Evolutionary conservation across 1,139 yeast species (phyloP), one percentile per base, ranked within the genome.

Genomic region (Yamadazyma jaroonii): DNA sequence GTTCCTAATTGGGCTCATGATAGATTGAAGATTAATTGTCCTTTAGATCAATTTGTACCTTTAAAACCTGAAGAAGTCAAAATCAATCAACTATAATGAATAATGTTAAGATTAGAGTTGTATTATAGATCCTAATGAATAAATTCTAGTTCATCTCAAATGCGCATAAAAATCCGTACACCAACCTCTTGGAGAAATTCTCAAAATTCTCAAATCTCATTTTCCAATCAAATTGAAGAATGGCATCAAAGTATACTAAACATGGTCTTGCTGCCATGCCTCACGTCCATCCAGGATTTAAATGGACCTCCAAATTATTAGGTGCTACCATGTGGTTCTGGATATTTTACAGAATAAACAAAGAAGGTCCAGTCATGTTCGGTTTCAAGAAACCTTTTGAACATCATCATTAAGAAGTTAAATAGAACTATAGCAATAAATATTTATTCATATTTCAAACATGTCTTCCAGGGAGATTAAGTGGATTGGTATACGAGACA

Each of bases 261-360:
- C 81, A 75, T 53, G 79, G 75, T 5, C 67, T 74, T 24, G 76
- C 72, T 7, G 72, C 79, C 22, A 59, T 62, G 37, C 83, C 84
- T 14, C 77, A 77, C 45, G 79, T 74, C 26, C 77, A 76, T 40
- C 67, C 73, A 13, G 60, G 70, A 39, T 73, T 81, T 53, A 70
- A 74, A 45, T 74, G 79, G 68, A 71, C 80, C 21, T 74, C 86
- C 36, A 81, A 81, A 54, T 57, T 73, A 28, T 71, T 85, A 38
- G 94, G 95, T 7, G 94, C 90, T 32, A 75, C 88, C 45, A 82
- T 84, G 90, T 84, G 92, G 89, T 85, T 84, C 61, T 85, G 87
- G 83, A 76, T 85, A 47, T 74, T 85, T 59, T 84, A 84, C 73
- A 71, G 95, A 60, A 67, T 84, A 35, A 81, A 83, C 62, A 83